Percentiles rank a stretch among this genome's conserved stretches.
These are phyloP conservation scores for Musa acuminata DNA, from an alignment of 176 grass and related monocot species.

Conservation along the genomic window DNA sequence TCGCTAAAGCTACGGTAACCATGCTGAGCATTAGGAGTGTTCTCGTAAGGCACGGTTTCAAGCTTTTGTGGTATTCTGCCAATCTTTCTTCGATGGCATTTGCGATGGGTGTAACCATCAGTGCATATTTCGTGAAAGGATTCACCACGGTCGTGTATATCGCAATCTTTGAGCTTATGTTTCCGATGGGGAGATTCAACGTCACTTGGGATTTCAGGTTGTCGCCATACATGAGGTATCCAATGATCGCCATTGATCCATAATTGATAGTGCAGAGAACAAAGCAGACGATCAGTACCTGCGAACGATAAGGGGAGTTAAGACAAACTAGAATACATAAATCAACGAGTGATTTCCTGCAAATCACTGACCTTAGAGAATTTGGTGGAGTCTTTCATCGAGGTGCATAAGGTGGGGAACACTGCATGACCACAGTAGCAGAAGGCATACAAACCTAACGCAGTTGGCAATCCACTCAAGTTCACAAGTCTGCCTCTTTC, in stretches of 20 bases:
- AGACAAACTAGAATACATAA: background rate
- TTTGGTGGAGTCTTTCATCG: conserved; percentile 49
- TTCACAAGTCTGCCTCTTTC: conserved; percentile 44
- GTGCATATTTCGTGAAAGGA: conserved; percentile 58
- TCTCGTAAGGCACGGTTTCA: conserved; percentile 26
- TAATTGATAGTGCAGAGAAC: conserved; percentile 53
- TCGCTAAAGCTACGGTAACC: conserved; percentile 35
- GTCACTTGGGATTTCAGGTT: conserved; percentile 64
- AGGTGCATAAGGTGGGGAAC: conserved; percentile 75
- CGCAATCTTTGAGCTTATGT: conserved; percentile 43
- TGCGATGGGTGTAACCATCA: conserved; percentile 34
- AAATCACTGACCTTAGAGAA: conserved; percentile 54
- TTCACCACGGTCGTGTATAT: conserved; percentile 86
- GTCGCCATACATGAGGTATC: conserved; percentile 79
- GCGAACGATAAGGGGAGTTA: background rate
- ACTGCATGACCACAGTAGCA: conserved; percentile 88
- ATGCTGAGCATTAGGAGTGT: conserved; percentile 62
- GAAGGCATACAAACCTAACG: conserved; percentile 77
- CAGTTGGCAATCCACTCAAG: conserved; percentile 58
- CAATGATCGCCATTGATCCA: conserved; percentile 48
- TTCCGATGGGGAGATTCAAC: conserved; percentile 50
- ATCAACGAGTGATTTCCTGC: background rate
- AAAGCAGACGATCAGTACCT: conserved; percentile 67
- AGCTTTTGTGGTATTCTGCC: conserved; percentile 30
- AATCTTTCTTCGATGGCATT: conserved; percentile 60